These are phyloP conservation scores for Russula emetica DNA, from an alignment of 768 basidiomycete species.

Conservation along the genomic window DNA sequence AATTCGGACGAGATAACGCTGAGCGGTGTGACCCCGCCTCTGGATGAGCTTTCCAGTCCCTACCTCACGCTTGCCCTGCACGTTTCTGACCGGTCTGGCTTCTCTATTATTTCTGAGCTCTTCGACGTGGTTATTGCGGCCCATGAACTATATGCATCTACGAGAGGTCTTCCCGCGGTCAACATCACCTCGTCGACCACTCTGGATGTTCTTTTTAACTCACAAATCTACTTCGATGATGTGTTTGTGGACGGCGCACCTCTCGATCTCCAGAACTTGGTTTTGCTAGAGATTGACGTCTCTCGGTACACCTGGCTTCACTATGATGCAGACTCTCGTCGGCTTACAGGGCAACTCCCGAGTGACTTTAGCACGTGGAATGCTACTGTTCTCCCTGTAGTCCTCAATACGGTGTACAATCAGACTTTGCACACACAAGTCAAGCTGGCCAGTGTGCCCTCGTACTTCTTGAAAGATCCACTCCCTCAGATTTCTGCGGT, in stretches of 20 bases:
- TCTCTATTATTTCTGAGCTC: slow-evolving; percentile 51
- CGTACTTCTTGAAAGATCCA: slow-evolving; percentile 60
- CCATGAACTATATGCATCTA: slow-evolving; percentile 58
- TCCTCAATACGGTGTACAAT: slow-evolving; percentile 58
- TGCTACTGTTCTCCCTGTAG: slow-evolving; percentile 51
- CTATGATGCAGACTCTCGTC: slow-evolving; percentile 53
- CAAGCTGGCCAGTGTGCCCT: slow-evolving; percentile 60
- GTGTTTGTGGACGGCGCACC: slow-evolving; percentile 58
- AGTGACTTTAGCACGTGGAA: slow-evolving; percentile 36
- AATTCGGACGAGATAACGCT: slow-evolving; percentile 65
- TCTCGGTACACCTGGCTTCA: slow-evolving; percentile 54
- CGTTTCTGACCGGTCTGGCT: slow-evolving; percentile 72
- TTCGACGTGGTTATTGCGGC: slow-evolving; percentile 66
- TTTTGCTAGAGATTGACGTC: slow-evolving; percentile 53
- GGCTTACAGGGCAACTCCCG: slow-evolving; percentile 64
- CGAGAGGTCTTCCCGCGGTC: slow-evolving; percentile 52
- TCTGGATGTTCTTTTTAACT: slow-evolving; percentile 50
- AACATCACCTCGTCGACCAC: slow-evolving; percentile 60
- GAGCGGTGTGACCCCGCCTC: slow-evolving; percentile 66
- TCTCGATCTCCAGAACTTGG: slow-evolving; percentile 57
- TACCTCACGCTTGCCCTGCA: slow-evolving; percentile 53
- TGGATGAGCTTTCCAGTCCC: slow-evolving; percentile 39
- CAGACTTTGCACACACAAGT: slow-evolving; percentile 63
- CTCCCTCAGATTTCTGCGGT: slow-evolving; percentile 55
- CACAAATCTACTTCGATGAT: slow-evolving; percentile 56